phyloP scores from a whole-genome alignment of 139 green algal genomes.

The Closterium sp. region DNA sequence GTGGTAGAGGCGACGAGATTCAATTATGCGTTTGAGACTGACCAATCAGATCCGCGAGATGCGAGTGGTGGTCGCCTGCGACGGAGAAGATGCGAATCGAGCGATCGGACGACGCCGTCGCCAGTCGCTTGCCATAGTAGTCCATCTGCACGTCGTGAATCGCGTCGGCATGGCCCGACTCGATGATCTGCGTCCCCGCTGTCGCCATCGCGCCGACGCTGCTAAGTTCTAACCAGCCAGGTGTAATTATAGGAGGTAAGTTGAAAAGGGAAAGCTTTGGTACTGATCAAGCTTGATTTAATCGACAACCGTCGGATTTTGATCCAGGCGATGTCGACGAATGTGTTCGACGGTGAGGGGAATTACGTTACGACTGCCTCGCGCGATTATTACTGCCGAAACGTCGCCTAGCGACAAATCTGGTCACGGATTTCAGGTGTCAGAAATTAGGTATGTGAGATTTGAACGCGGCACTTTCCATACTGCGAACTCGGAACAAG shows the following conservation, averaged over 20 bases:
- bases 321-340: background rate
- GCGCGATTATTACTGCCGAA: background rate
- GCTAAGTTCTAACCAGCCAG: too few species aligned
- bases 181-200: slow-evolving; percentile 61
- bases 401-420: background rate
- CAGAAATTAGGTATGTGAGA: background rate
- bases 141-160: slow-evolving; percentile 93
- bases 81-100: slow-evolving; percentile 87
- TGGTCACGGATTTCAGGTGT: background rate
- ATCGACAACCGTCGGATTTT: background rate
- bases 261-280: background rate
- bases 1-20: too few species aligned
- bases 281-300: background rate
- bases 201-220: background rate
- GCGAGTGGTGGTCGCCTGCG: slow-evolving; percentile 41
- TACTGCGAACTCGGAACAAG: too few species aligned
- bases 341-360: background rate
- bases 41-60: slow-evolving; percentile 35
- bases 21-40: background rate
- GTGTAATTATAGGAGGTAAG: background rate
- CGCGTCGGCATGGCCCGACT: slow-evolving; percentile 80
- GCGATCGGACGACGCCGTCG: slow-evolving; percentile 88
- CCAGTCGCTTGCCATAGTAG: slow-evolving; percentile 93
- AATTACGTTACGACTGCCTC: background rate
- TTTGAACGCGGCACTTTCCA: background rate